phyloP scores from a whole-genome alignment of 1,284 basidiomycete genomes.

The Naganishia albida region DNA sequence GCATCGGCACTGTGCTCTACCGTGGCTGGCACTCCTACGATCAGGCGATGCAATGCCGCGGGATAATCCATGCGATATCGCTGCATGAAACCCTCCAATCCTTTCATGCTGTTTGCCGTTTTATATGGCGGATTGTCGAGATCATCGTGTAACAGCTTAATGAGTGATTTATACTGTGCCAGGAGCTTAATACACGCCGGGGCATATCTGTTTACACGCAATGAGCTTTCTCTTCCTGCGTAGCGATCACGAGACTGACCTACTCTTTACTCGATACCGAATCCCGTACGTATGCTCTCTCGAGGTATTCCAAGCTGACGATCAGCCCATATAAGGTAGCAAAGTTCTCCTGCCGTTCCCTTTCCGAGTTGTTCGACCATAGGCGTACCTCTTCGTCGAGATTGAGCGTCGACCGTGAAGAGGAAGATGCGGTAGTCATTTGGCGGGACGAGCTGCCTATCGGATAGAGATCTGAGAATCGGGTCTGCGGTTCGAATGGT shows the following conservation, averaged over 20 bases:
- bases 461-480: neutral
- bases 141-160: conserved; percentile 85
- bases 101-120: conserved; percentile 44
- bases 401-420: conserved; percentile 37
- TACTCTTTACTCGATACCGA: conserved; percentile 85
- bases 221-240: neutral
- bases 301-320: conserved; percentile 88
- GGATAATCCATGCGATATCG: conserved; percentile 94
- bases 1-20: conserved; percentile 82
- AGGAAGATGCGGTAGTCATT: conserved; percentile 6
- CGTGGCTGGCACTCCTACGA: conserved; percentile 92
- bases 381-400: conserved; percentile 89
- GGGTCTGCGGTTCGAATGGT: neutral
- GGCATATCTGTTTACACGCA: conserved; percentile 69
- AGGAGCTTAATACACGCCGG: conserved; percentile 89
- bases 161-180: conserved; percentile 95
- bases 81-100: conserved; percentile 86
- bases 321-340: conserved; percentile 91
- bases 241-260: conserved; percentile 48
- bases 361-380: conserved; percentile 81
- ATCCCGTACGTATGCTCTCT: conserved; percentile 92
- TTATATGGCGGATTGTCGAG: conserved; percentile 55
- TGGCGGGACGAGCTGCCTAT: neutral
- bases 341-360: conserved; percentile 84
- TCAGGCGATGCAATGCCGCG: conserved; percentile 84